phyloP scores from a whole-genome alignment of 139 green algal genomes.

The Marvania coccoides region DNA sequence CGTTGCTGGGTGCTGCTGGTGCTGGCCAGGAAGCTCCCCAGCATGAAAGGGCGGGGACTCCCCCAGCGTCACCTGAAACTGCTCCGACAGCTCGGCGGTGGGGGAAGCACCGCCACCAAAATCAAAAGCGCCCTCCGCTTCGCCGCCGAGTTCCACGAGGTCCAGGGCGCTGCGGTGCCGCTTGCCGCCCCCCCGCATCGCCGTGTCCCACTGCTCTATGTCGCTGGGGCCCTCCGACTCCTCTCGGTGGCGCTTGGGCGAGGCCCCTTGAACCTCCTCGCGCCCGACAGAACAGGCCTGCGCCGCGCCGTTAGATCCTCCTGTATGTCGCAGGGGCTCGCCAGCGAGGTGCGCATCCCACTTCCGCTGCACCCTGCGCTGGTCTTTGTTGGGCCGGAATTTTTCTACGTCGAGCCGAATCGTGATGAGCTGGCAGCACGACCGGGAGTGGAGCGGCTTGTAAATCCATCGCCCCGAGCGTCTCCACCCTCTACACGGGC shows the following conservation, averaged over 20 bases:
- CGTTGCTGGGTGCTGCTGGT: neutral
- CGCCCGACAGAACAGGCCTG: too few relatives aligned
- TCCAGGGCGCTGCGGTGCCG: neutral
- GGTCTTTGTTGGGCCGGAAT: slow-evolving; percentile 29
- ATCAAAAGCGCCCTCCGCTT: neutral
- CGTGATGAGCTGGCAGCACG: slow-evolving; percentile 42
- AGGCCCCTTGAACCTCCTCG: neutral
- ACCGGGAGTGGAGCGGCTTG: slow-evolving; percentile 19
- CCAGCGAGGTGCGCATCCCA: slow-evolving; percentile 25
- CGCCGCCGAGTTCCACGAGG: neutral
- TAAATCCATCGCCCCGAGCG: slow-evolving; percentile 41
- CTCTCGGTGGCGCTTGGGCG: slow-evolving; percentile 15
- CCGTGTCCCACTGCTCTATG: neutral
- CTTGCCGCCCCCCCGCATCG: neutral
- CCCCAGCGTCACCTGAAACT: slow-evolving; percentile 10
- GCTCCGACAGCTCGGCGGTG: slow-evolving; percentile 2
- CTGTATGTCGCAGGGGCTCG: slow-evolving; percentile 4
- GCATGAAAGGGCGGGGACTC: slow-evolving; percentile 17
- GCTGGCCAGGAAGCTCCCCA: slow-evolving; percentile 10
- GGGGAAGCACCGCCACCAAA: neutral
- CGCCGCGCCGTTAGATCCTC: too few relatives aligned
- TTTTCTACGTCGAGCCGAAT: slow-evolving; percentile 38
- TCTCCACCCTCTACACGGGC: slow-evolving; percentile 26
- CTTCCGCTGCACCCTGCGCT: slow-evolving; percentile 13
- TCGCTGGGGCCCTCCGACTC: neutral